Evolutionary conservation across 2,329 filamentous ascomycete species (phyloP), one percentile per base, ranked within the genome.

Genomic region (Colletotrichum sp.): DNA sequence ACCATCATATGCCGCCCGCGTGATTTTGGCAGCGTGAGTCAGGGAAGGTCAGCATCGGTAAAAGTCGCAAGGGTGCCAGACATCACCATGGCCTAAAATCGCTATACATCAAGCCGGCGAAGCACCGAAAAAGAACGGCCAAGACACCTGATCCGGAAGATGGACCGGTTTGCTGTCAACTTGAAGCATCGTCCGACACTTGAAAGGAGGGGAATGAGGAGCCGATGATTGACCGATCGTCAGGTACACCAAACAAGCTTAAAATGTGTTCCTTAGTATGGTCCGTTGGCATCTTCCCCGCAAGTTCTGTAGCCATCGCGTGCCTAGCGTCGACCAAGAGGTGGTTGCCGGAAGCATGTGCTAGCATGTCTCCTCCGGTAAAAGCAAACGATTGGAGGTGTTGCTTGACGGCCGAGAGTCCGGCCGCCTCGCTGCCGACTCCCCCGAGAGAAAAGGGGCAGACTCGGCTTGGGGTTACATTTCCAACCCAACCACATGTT

Each of bases 231-330:
- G 55, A 57, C 52, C 28, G 68, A 72, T 72, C 39, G 28, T 57
- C 52, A 72, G 63, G 69, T 26, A 57, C 72, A 44, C 26, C 15
- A 75, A 72, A 68, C 69, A 75, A 75, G 69, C 72, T 75, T 72
- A 67, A 72, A 62, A n/a, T 15, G 9, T 26, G 21, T 39, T 39
- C 26, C 13, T 24, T 1, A 49, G 15, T 28, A 32, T 28, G 16
- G 44, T 44, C 24, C 10, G 6, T 49, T 21, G 44, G 44, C 18
- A 49, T 49, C 44, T 21, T 49, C 44, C 44, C 44, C 44, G 44
- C 18, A 49, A 49, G 18, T 49, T 12, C 10, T 13, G 44, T 32
- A 8, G 15, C 4, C 57, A 21, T 60, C 57, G 26, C 26, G 16
- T 32, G 26, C 15, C 26, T 30, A 60, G 57, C 18, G 26, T 32